phyloP scores from a whole-genome alignment of 2,329 filamentous ascomycete genomes.

The Aspergillus quadricinctus region DNA sequence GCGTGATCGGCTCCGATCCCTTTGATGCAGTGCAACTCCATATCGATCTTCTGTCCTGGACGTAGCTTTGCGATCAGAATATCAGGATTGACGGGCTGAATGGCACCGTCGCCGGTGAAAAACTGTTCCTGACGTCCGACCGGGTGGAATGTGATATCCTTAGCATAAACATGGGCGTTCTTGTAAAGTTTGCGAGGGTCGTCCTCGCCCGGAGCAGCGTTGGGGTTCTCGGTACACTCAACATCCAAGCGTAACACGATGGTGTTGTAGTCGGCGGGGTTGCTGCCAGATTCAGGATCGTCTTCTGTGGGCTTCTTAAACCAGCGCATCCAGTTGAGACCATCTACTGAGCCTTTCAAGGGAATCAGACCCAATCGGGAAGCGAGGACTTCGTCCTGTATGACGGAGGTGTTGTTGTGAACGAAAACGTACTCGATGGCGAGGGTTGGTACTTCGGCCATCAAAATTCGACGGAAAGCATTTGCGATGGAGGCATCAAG shows the following conservation, averaged over 20 bases:
- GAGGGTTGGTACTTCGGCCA: conserved; percentile 88
- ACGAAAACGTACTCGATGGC: conserved; percentile 93
- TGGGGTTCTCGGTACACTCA: conserved; percentile 72
- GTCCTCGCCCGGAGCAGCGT: conserved; percentile 66
- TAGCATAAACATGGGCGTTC: conserved; percentile 78
- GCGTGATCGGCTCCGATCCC: conserved; percentile 91
- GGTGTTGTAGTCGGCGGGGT: conserved; percentile 76
- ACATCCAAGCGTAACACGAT: conserved; percentile 72
- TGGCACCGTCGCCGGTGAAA: conserved; percentile 63
- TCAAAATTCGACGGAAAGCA: conserved; percentile 92
- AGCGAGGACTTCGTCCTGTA: conserved; percentile 94
- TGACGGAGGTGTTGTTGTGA: conserved; percentile 94
- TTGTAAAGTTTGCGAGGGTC: conserved; percentile 82
- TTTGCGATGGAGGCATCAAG: conserved; percentile 92
- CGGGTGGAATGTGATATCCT: conserved; percentile 71
- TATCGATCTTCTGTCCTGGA: conserved; percentile 78
- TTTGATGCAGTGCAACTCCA: conserved; percentile 92
- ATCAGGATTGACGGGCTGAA: conserved; percentile 79
- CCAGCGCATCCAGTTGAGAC: conserved; percentile 78
- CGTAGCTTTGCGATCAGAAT: conserved; percentile 93
- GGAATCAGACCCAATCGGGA: conserved; percentile 88
- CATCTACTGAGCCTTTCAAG: conserved; percentile 72
- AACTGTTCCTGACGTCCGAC: conserved; percentile 66
- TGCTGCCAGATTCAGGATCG: conserved; percentile 49
- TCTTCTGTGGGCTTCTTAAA: conserved; percentile 68